These are phyloP conservation scores for Apophysomyces trapeziformis DNA, from an alignment of 371 early-diverging fungal genomes.

Conservation along the genomic window DNA sequence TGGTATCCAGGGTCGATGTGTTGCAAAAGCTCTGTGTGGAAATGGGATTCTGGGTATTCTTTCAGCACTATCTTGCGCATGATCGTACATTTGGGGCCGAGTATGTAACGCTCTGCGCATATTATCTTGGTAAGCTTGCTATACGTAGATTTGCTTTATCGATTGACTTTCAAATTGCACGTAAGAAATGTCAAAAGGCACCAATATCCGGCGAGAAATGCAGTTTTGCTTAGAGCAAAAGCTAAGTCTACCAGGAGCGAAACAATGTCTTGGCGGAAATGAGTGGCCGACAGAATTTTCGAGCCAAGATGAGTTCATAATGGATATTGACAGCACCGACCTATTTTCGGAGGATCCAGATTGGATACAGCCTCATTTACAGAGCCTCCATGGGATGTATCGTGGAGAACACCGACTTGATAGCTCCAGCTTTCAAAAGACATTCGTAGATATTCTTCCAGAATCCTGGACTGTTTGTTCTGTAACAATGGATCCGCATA, in stretches of 20 bases:
- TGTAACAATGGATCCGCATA: conserved; percentile 67
- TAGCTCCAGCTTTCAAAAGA: conserved; percentile 44
- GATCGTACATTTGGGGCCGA: conserved; percentile 19
- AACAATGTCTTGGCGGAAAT: conserved; percentile 21
- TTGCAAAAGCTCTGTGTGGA: conserved; percentile 29
- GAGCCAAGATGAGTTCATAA: neutral
- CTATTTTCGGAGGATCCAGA: neutral
- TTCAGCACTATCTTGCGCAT: conserved; percentile 26
- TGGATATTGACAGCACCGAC: conserved; percentile 24
- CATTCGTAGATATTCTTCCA: conserved; percentile 65
- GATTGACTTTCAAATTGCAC: too few species aligned
- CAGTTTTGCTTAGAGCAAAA: conserved; percentile 46
- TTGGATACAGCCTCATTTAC: conserved; percentile 39
- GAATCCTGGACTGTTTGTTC: conserved; percentile 73
- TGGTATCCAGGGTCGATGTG: conserved; percentile 16
- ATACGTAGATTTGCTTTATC: conserved; percentile 1
- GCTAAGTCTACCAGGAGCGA: conserved; percentile 19
- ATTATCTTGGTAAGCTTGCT: conserved; percentile 33
- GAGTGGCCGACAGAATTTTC: conserved; percentile 34
- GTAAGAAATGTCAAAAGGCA: conserved; percentile 52
- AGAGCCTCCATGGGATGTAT: conserved; percentile 38
- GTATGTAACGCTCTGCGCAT: conserved; percentile 28
- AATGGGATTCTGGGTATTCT: conserved; percentile 23
- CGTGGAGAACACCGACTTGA: conserved; percentile 37
- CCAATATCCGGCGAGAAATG: conserved; percentile 61